Base-by-base conservation (phyloP, 805 yeast genomes). In the Myxozyma nipponensis region DNA sequence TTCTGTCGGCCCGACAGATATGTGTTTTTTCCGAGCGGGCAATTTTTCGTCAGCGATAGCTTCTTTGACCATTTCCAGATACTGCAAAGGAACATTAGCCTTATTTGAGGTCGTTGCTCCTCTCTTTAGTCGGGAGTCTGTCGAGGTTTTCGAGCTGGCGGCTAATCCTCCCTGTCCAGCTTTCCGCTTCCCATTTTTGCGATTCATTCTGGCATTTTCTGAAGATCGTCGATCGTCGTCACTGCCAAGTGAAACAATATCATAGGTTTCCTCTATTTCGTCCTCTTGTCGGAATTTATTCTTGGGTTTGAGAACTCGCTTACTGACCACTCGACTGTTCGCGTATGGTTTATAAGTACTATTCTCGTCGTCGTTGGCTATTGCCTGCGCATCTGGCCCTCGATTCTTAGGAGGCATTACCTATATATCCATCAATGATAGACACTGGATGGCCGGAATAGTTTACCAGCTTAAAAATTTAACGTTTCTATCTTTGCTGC, bases 11-110 rank as follows among this genome's bases (percentile, higher is more conserved):
- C 13, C 7, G 32, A 13, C 5, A 18, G 25, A 23, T 18, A 5
- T 21, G 21, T 46, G 38, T 22, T 32, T 30, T 5, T 42, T 41
- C 39, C 15, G 10, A 22, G 46, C 17, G 40, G 32, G 17, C 15
- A 17, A 15, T 10, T 10, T 19, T n/a, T 37, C 51, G 28, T 38
- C 39, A 22, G 30, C 23, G 15, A 44, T 34, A 5, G 47, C 55
- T 28, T 50, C 54, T 18, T 50, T 39, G 23, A 54, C 52, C 58
- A 54, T 54, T 25, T 54, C 57, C 9, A 52, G 30, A 22, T 54
- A 54, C 19, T 39, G 39, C 9, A 26, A 7, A 9, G 58, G 46
- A n/a, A 54, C 58, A 23, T 40, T 45, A 15, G 18, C 39, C 21
- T n/a, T 19, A 21, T 9, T 17, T 37, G 30, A 35, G 21, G 2